These are phyloP conservation scores for Blastobotrys mokoenaii DNA, from an alignment of 805 yeast genomes.

Conservation along the genomic window DNA sequence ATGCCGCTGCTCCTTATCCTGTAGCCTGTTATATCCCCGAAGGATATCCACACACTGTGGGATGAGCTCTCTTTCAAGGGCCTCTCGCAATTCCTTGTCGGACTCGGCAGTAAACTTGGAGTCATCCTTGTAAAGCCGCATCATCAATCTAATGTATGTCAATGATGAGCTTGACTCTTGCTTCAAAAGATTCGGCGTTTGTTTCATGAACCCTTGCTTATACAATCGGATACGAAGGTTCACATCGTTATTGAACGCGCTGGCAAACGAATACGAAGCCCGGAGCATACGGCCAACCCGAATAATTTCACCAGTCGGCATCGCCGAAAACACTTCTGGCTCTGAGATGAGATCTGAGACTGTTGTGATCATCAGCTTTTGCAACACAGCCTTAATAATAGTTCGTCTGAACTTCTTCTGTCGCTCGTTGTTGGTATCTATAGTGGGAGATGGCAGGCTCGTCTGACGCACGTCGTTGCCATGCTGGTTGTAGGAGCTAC, in stretches of 20 bases:
- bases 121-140: constrained; percentile 66
- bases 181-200: constrained; percentile 81
- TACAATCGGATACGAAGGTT: constrained; percentile 81
- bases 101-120: constrained; percentile 34
- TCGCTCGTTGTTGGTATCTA: constrained; percentile 9
- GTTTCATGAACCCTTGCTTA: constrained; percentile 87
- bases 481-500: background rate
- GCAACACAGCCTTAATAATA: constrained; percentile 88
- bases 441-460: constrained; percentile 8
- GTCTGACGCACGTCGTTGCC: background rate
- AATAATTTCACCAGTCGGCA: constrained; percentile 60
- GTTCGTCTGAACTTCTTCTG: constrained; percentile 51
- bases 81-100: background rate
- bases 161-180: constrained; percentile 91
- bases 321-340: constrained; percentile 47
- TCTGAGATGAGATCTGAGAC: constrained; percentile 70
- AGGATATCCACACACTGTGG: constrained; percentile 68
- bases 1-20: constrained; percentile 62
- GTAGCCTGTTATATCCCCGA: constrained; percentile 60
- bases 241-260: constrained; percentile 80
- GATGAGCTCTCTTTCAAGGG: constrained; percentile 40
- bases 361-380: constrained; percentile 79
- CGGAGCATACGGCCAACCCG: constrained; percentile 52
- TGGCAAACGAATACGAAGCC: constrained; percentile 72
- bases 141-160: constrained; percentile 71